Evolutionary conservation across 23 red algal genomes (phyloP).

Genomic region (Chondrus crispus): DNA sequence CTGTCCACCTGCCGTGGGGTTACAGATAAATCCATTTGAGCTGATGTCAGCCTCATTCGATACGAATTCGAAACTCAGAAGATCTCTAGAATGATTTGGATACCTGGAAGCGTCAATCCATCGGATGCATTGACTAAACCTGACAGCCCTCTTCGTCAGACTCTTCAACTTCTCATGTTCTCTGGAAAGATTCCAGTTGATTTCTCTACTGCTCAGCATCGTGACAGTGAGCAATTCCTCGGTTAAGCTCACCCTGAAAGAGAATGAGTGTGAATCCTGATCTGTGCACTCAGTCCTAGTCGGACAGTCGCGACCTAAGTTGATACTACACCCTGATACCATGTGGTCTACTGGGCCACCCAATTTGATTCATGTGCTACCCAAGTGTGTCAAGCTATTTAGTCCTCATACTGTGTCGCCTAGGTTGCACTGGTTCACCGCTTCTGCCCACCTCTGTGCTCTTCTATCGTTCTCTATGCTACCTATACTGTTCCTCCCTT

Average conservation of each 20-base stretch:
- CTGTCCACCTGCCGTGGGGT: too few species aligned
- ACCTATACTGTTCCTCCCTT: too few species aligned
- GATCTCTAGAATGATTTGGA: neutral
- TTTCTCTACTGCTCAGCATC: neutral
- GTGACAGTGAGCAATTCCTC: neutral
- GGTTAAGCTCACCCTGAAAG: neutral
- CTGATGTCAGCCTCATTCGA: slow-evolving; percentile 23
- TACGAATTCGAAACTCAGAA: slow-evolving; percentile 35
- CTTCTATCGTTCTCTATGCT: too few species aligned
- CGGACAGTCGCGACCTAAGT: too few species aligned
- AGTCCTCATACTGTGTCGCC: too few species aligned
- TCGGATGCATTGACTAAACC: slow-evolving; percentile 4
- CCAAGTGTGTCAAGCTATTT: too few species aligned
- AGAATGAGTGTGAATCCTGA: neutral
- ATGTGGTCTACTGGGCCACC: too few species aligned
- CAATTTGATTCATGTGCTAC: too few species aligned
- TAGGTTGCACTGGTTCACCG: too few species aligned
- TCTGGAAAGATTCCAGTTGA: neutral
- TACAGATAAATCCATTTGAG: neutral
- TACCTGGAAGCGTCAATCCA: slow-evolving; percentile 9
- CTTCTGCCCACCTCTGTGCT: too few species aligned
- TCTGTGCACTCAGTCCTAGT: neutral
- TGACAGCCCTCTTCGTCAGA: neutral
- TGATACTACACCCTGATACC: too few species aligned
- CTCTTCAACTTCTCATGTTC: neutral